phyloP scores from a whole-genome alignment of 2,329 filamentous ascomycete genomes.

The Botrytis aclada region DNA sequence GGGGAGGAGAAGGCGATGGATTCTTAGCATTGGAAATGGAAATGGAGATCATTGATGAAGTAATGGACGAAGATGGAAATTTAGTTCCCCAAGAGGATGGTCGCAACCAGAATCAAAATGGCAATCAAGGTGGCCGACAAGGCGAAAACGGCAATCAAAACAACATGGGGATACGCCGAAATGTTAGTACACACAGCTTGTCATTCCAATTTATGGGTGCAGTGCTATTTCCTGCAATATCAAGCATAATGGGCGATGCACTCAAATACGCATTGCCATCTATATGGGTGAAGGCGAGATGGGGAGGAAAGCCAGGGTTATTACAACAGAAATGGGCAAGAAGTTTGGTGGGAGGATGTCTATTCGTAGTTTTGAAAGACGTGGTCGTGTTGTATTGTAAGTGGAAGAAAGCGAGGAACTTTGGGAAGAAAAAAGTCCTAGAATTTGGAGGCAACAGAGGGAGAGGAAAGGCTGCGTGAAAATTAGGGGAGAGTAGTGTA shows the following conservation, averaged over 20 bases:
- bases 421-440: constrained; percentile 50
- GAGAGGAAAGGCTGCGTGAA: neutral
- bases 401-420: constrained; percentile 57
- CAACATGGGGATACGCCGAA: constrained; percentile 28
- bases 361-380: constrained; percentile 82
- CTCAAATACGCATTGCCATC: constrained; percentile 66
- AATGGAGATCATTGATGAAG: constrained; percentile 26
- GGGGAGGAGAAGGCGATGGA: constrained; percentile 35
- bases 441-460: constrained; percentile 30
- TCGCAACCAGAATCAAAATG: constrained; percentile 5
- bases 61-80: constrained; percentile 15
- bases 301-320: constrained; percentile 42
- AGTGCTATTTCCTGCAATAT: constrained; percentile 78
- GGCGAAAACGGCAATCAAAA: constrained; percentile 12
- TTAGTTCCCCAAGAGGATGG: neutral
- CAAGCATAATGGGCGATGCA: constrained; percentile 72
- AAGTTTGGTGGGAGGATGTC: constrained; percentile 81
- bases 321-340: constrained; percentile 85
- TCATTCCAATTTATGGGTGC: constrained; percentile 63
- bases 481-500: neutral
- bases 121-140: neutral
- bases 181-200: constrained; percentile 51
- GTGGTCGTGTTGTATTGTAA: constrained; percentile 60
- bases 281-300: constrained; percentile 52
- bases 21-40: constrained; percentile 29